A percentile compares a stretch with the other conserved stretches of the same genome.
Evolutionary conservation across 2,329 filamentous ascomycete species (phyloP).

Genomic region (Monilinia fructicola): DNA sequence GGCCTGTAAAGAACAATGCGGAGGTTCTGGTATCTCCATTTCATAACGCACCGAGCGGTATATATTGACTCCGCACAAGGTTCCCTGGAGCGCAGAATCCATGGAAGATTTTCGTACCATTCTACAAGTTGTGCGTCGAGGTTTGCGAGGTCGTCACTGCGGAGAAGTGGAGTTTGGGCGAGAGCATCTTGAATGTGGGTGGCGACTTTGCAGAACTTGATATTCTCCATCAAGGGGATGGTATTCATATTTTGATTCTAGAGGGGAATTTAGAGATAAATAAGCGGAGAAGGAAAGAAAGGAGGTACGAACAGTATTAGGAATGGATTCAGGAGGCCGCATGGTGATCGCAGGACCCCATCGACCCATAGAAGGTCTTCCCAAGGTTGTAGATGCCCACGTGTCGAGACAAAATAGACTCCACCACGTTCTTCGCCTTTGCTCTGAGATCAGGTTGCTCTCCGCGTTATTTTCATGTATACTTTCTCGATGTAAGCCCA

Average conservation of each 20-base stretch:
- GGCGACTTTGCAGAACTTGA: conserved; percentile 76
- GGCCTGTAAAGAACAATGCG: conserved; percentile 75
- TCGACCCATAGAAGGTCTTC: conserved; percentile 67
- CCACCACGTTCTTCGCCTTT: conserved; percentile 71
- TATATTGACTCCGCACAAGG: conserved; percentile 69
- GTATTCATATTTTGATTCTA: conserved; percentile 59
- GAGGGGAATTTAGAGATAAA: neutral
- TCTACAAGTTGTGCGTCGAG: conserved; percentile 67
- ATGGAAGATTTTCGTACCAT: conserved; percentile 72
- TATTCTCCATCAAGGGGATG: conserved; percentile 71
- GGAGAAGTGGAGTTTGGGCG: conserved; percentile 65
- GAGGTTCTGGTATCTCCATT: conserved; percentile 78
- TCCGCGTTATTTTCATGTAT: conserved; percentile 37
- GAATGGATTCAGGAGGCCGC: conserved; percentile 52
- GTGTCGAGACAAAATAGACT: conserved; percentile 71
- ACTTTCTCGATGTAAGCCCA: conserved; percentile 68
- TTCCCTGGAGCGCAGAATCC: conserved; percentile 62
- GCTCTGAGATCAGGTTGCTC: conserved; percentile 52
- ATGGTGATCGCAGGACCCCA: conserved; percentile 69
- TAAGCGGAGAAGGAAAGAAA: neutral
- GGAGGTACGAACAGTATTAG: conserved; percentile 34
- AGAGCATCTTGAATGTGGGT: conserved; percentile 75
- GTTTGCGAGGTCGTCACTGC: conserved; percentile 62
- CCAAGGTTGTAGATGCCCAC: conserved; percentile 70
- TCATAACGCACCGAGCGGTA: conserved; percentile 72